Conservation (phyloP, 2,329 filamentous ascomycete genomes). For the Fusarium sublunatum region DNA sequence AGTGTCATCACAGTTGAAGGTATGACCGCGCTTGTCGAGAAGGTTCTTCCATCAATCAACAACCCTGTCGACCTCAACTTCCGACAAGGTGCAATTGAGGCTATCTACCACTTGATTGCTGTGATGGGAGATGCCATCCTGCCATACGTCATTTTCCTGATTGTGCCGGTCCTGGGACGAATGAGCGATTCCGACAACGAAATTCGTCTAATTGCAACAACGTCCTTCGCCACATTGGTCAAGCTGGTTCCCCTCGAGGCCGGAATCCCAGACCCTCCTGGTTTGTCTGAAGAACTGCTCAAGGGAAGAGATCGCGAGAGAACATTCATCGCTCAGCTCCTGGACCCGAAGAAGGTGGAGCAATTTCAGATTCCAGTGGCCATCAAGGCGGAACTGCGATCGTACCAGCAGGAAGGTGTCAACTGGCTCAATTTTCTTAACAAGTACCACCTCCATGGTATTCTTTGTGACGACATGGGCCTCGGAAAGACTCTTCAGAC, state of each 20-base stretch:
- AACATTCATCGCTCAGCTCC: constrained; percentile 95
- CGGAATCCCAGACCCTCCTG: constrained; percentile 95
- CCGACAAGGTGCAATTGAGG: constrained; percentile 93
- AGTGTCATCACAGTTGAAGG: constrained; percentile 95
- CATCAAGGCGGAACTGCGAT: constrained; percentile 95
- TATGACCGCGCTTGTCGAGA: constrained; percentile 95
- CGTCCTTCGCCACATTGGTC: constrained; percentile 95
- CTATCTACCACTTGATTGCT: constrained; percentile 95
- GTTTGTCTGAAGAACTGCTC: constrained; percentile 87
- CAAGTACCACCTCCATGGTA: constrained; percentile 96
- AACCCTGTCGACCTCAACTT: constrained; percentile 89
- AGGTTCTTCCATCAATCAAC: constrained; percentile 89
- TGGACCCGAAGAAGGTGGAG: constrained; percentile 97
- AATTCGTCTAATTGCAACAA: constrained; percentile 92
- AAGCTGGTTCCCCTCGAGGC: constrained; percentile 97
- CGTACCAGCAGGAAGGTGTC: constrained; percentile 98
- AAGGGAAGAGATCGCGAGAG: constrained; percentile 92
- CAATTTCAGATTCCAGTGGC: constrained; percentile 92
- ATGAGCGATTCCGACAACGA: constrained; percentile 99
- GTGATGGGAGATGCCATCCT: constrained; percentile 98
- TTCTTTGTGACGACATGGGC: constrained; percentile 99
- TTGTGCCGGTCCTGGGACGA: constrained; percentile 93
- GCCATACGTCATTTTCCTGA: constrained; percentile 98
- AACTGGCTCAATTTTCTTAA: constrained; percentile 99
- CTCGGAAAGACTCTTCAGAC: constrained; percentile 98